Evolutionary conservation across 2,329 filamentous ascomycete genomes (phyloP).

Genomic region (Hymenoscyphus salicellus): DNA sequence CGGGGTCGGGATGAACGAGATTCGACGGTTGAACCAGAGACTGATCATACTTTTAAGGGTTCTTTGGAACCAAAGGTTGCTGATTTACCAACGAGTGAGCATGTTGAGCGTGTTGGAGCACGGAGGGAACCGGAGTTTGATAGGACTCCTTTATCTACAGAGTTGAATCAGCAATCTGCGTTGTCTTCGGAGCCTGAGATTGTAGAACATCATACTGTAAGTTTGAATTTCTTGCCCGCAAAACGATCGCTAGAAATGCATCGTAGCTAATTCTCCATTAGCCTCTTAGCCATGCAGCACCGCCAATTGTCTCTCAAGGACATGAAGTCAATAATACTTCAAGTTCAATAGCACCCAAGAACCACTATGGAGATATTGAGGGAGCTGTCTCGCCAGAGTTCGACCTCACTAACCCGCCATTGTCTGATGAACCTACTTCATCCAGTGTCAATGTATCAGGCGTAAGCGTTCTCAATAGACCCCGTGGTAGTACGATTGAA

Average conservation of each 20-base stretch:
- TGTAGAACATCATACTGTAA: too few species aligned
- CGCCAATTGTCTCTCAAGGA: not conserved
- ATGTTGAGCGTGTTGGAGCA: too few species aligned
- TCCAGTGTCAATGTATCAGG: constrained; percentile 1
- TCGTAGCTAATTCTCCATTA: too few species aligned
- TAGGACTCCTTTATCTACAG: too few species aligned
- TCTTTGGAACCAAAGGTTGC: not conserved
- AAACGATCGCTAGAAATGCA: too few species aligned
- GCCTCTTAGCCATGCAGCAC: not conserved
- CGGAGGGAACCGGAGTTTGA: too few species aligned
- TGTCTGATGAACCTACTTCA: not conserved
- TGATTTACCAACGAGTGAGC: not conserved
- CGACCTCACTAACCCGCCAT: not conserved
- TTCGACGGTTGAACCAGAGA: not conserved
- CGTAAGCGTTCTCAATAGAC: constrained; percentile 23
- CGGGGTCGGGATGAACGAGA: not conserved
- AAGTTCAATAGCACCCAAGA: not conserved
- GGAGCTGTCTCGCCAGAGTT: not conserved
- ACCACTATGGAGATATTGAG: not conserved
- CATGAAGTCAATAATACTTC: not conserved
- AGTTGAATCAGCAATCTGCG: too few species aligned
- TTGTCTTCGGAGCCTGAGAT: too few species aligned
- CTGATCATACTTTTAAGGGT: not conserved
- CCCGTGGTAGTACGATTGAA: constrained; percentile 23
- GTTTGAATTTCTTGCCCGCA: too few species aligned